These are phyloP conservation scores for Phytophthora meadii DNA, from an alignment of 352 stramenopile genomes.

Conservation along the genomic window DNA sequence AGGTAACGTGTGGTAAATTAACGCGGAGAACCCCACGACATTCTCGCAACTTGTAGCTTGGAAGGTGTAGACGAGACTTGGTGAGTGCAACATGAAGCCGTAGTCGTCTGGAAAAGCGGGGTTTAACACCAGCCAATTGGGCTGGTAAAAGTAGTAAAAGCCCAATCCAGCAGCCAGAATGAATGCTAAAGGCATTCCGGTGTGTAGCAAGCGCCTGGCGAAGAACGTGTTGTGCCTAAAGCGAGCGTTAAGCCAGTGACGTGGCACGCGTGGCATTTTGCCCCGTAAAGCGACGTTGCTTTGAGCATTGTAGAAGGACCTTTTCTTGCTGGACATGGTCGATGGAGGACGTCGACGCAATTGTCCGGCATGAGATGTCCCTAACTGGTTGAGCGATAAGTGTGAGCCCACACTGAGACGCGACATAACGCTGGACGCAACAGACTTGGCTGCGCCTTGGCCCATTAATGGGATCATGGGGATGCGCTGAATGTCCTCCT, in stretches of 20 bases:
- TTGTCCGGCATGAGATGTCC: constrained; percentile 18
- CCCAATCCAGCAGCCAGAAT: constrained; percentile 55
- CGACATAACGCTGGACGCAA: constrained; percentile 26
- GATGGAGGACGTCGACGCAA: constrained; percentile 31
- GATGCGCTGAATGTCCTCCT: constrained; percentile 39
- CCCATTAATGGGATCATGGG: constrained; percentile 39
- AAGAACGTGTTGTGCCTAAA: constrained; percentile 87
- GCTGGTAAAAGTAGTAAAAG: constrained; percentile 81
- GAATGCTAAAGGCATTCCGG: constrained; percentile 45
- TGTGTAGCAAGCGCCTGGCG: constrained; percentile 59
- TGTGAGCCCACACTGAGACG: constrained; percentile 34
- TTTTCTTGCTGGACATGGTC: constrained; percentile 53
- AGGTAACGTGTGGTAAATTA: constrained; percentile 75
- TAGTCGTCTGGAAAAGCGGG: constrained; percentile 20
- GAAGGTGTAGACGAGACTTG: constrained; percentile 68
- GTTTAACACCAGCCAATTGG: constrained; percentile 56
- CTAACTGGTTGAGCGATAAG: constrained; percentile 34
- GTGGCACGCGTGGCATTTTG: constrained; percentile 59
- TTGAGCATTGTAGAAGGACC: constrained; percentile 56
- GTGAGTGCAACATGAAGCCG: constrained; percentile 62
- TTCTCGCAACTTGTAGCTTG: constrained; percentile 76
- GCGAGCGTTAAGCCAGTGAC: constrained; percentile 60
- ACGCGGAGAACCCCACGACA: constrained; percentile 76
- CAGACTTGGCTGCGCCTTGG: constrained; percentile 32
- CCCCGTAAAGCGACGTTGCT: constrained; percentile 38